Percentiles rank a stretch among this genome's conserved stretches.
phyloP scores from a whole-genome alignment of 148 eudicot species.

The Rhododendron simsii region DNA sequence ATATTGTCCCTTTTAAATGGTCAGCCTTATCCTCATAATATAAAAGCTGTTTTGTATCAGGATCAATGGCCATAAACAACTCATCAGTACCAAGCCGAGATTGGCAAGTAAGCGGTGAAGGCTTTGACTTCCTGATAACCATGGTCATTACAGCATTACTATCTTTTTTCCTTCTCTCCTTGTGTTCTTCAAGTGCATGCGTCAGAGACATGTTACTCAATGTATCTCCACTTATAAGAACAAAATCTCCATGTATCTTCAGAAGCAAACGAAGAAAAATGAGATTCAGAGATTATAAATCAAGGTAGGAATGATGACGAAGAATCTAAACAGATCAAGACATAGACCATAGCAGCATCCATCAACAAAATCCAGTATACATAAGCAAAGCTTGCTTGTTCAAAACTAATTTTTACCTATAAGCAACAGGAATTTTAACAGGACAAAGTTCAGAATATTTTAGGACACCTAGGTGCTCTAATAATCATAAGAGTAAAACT shows the following conservation, averaged over 20 bases:
- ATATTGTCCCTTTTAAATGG: slow-evolving; percentile 45
- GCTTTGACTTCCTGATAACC: slow-evolving; percentile 80
- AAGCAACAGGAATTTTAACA: background rate
- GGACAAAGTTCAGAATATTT: background rate
- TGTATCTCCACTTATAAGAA: slow-evolving; percentile 88
- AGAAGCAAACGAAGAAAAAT: slow-evolving; percentile 19
- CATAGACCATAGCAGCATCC: background rate
- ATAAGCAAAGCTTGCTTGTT: background rate
- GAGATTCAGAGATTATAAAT: background rate
- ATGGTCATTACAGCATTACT: slow-evolving; percentile 94
- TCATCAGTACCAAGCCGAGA: slow-evolving; percentile 97
- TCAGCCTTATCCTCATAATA: slow-evolving; percentile 81
- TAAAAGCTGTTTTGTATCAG: slow-evolving; percentile 73
- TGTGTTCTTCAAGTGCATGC: slow-evolving; percentile 80
- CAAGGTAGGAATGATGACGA: background rate
- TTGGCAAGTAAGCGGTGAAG: slow-evolving; percentile 61
- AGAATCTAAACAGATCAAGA: background rate
- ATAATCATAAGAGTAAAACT: background rate
- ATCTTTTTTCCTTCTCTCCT: slow-evolving; percentile 83
- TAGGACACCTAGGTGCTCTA: background rate
- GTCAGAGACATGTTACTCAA: slow-evolving; percentile 87
- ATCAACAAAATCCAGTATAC: background rate
- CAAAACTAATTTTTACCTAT: background rate
- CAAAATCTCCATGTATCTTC: slow-evolving; percentile 87
- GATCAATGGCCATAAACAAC: slow-evolving; percentile 84